These are phyloP conservation scores for Cryptococcus sp. DNA, from an alignment of 1,284 basidiomycete genomes.

Conservation along the genomic window DNA sequence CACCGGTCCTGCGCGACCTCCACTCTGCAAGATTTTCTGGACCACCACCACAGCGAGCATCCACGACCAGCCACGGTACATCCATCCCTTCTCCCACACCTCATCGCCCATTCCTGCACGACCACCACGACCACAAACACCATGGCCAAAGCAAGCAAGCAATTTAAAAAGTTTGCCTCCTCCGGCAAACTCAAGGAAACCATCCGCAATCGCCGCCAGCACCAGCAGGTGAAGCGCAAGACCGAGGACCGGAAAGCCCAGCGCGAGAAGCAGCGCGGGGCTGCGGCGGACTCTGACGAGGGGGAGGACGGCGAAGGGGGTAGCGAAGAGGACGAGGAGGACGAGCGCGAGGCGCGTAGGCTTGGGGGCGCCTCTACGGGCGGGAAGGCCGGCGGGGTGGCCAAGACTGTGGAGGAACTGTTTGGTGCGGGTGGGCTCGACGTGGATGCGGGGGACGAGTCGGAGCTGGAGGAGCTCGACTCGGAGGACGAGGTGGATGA, in stretches of 20 bases:
- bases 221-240: conserved; percentile 69
- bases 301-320: conserved; percentile 53
- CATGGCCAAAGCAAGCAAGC: conserved; percentile 66
- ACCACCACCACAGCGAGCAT: neutral
- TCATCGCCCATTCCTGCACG: neutral
- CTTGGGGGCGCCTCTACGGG: conserved; percentile 44
- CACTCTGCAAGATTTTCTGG: too few species aligned
- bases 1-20: neutral
- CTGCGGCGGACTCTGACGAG: conserved; percentile 46
- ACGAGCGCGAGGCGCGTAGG: conserved; percentile 50
- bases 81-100: too few species aligned
- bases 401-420: conserved; percentile 71
- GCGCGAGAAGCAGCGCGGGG: conserved; percentile 43
- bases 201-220: conserved; percentile 71
- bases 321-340: conserved; percentile 37
- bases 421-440: conserved; percentile 57
- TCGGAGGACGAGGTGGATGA: conserved; percentile 53
- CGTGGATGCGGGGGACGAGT: conserved; percentile 30
- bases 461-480: conserved; percentile 61
- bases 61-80: neutral
- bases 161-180: conserved; percentile 78
- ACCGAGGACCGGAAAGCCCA: conserved; percentile 56
- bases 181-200: conserved; percentile 81
- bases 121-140: neutral
- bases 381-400: conserved; percentile 40